Conservation (phyloP, 169 alveolate species). For the Cryptosporidium ubiquitum region DNA sequence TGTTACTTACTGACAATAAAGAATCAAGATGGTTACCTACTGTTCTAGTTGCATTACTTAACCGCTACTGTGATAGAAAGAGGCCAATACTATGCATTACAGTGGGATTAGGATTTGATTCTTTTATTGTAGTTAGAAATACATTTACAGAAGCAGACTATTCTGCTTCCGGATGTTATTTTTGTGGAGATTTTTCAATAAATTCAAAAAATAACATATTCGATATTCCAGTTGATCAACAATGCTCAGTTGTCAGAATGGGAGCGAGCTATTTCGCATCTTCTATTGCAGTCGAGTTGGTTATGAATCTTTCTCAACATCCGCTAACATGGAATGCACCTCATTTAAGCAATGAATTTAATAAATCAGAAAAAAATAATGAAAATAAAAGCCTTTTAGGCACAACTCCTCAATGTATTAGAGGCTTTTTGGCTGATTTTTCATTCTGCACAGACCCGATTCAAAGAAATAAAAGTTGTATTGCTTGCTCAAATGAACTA, state of each 20-base stretch:
- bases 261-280: slow-evolving; percentile 88
- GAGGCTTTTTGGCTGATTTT: slow-evolving; percentile 38
- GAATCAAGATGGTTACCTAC: slow-evolving; percentile 93
- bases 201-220: slow-evolving; percentile 86
- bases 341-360: not conserved
- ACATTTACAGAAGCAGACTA: slow-evolving; percentile 76
- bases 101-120: slow-evolving; percentile 91
- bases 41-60: slow-evolving; percentile 79
- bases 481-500: slow-evolving; percentile 44
- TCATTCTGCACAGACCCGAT: slow-evolving; percentile 9
- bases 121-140: slow-evolving; percentile 88
- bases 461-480: slow-evolving; percentile 36
- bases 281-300: slow-evolving; percentile 87
- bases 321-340: slow-evolving; percentile 84
- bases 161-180: slow-evolving; percentile 85
- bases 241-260: slow-evolving; percentile 91
- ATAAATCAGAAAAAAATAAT: not conserved
- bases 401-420: slow-evolving; percentile 48
- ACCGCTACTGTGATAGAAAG: slow-evolving; percentile 36
- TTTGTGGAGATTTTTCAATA: slow-evolving; percentile 88
- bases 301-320: slow-evolving; percentile 83
- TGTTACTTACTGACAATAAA: slow-evolving; percentile 87
- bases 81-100: slow-evolving; percentile 84
- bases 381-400: slow-evolving; percentile 43
- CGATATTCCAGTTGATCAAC: slow-evolving; percentile 91